Conservation (phyloP, 208 protist genomes). For the Trichomonas vaginalis region DNA sequence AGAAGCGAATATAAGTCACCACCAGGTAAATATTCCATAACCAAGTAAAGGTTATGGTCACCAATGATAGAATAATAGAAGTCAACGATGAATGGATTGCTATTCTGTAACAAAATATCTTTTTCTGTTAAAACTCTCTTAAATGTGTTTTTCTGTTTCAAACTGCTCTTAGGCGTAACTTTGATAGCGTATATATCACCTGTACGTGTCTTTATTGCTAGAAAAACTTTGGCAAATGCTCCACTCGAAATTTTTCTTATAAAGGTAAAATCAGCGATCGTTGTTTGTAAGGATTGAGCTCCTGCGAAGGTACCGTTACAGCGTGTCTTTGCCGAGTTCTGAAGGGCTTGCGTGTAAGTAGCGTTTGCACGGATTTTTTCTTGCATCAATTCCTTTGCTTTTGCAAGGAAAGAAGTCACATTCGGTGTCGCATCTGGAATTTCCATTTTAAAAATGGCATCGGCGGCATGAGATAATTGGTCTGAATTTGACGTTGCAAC, state of each 20-base stretch:
- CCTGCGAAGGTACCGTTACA: neutral
- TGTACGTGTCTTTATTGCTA: slow-evolving; percentile 40
- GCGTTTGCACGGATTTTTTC: neutral
- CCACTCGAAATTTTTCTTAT: slow-evolving; percentile 50
- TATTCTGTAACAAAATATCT: neutral
- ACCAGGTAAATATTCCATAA: slow-evolving; percentile 54
- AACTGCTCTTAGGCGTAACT: neutral
- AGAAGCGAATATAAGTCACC: slow-evolving; percentile 60
- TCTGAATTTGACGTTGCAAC: neutral
- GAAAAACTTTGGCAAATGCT: slow-evolving; percentile 47
- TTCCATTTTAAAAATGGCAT: neutral
- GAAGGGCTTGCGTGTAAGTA: neutral
- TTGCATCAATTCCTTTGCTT: neutral
- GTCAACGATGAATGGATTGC: neutral
- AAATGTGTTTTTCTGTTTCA: neutral
- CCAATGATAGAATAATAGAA: slow-evolving; percentile 16
- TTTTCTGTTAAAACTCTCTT: neutral
- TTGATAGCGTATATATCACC: slow-evolving; percentile 52
- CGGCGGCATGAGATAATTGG: neutral
- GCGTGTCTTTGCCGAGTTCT: neutral
- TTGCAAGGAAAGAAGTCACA: neutral
- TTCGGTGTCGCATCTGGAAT: neutral
- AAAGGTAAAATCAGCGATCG: slow-evolving; percentile 46
- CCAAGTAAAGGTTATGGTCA: slow-evolving; percentile 45
- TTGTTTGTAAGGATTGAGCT: neutral